These are phyloP conservation scores for Exophiala dermatitidis DNA, from an alignment of 2,329 filamentous ascomycete species.

Conservation along the genomic window DNA sequence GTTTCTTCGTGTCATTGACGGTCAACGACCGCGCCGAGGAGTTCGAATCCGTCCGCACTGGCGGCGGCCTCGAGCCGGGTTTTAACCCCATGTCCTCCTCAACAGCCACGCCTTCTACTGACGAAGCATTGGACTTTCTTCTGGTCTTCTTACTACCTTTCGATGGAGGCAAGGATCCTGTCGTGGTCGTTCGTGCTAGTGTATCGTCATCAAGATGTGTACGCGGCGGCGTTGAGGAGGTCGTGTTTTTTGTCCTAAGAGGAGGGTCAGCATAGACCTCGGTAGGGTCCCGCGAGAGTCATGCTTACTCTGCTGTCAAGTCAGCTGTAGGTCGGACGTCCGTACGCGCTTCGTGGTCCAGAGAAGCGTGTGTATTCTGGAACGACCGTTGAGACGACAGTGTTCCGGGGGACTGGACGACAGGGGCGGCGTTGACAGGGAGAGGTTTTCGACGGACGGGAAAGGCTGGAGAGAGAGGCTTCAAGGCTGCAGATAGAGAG, in stretches of 20 bases:
- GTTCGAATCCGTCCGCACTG: slow-evolving; percentile 40
- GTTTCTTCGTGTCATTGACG: slow-evolving; percentile 34
- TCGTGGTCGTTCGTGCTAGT: slow-evolving; percentile 3
- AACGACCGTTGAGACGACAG: slow-evolving; percentile 19
- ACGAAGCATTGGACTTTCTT: slow-evolving; percentile 15
- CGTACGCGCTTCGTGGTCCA: neutral
- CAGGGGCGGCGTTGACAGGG: slow-evolving; percentile 38
- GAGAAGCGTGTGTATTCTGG: neutral
- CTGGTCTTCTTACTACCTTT: slow-evolving; percentile 2
- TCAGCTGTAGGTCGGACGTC: neutral
- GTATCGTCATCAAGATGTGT: neutral
- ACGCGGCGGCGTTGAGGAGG: too few relatives aligned
- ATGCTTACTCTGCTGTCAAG: slow-evolving; percentile 9
- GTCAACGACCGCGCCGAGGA: slow-evolving; percentile 33
- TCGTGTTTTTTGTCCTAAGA: neutral
- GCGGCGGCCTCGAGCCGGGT: slow-evolving; percentile 36
- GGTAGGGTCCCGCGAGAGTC: neutral
- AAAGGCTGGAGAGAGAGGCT: slow-evolving; percentile 26
- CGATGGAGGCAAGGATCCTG: slow-evolving; percentile 7
- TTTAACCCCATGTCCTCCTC: slow-evolving; percentile 39
- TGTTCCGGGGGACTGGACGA: slow-evolving; percentile 9
- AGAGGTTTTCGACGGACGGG: slow-evolving; percentile 50
- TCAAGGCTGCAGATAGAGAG: slow-evolving; percentile 18
- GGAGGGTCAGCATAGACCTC: neutral
- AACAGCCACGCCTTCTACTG: slow-evolving; percentile 11